Evolutionary conservation across 441 rosid genomes (phyloP).

Genomic region (Gossypium gossypioides): DNA sequence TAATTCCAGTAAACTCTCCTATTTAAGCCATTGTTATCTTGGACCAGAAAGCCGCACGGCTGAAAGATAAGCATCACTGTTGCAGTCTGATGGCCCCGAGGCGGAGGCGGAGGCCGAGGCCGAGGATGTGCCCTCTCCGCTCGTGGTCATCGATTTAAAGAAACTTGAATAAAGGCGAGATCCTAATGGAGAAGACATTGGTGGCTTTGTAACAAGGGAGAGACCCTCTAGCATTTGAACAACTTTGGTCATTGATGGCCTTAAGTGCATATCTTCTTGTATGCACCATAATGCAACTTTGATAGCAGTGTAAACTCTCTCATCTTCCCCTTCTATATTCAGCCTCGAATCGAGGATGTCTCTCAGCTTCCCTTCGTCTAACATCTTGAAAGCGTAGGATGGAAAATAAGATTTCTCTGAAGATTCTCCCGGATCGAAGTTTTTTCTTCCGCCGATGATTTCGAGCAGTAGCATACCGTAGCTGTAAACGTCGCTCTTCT

Average conservation of each 20-base stretch:
- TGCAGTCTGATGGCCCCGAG: slow-evolving; percentile 45
- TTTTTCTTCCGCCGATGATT: slow-evolving; percentile 83
- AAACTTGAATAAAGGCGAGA: slow-evolving; percentile 43
- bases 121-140: slow-evolving; percentile 70
- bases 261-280: slow-evolving; percentile 71
- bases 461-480: slow-evolving; percentile 85
- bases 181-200: slow-evolving; percentile 55
- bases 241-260: slow-evolving; percentile 83
- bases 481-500: slow-evolving; percentile 88
- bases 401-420: slow-evolving; percentile 84
- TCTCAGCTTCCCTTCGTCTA: slow-evolving; percentile 70
- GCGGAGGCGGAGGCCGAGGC: slow-evolving; percentile 29
- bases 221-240: slow-evolving; percentile 97
- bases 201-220: slow-evolving; percentile 51
- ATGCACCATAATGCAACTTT: slow-evolving; percentile 90
- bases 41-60: slow-evolving; percentile 89
- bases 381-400: slow-evolving; percentile 76
- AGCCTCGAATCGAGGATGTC: slow-evolving; percentile 60
- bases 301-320: slow-evolving; percentile 39
- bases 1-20: neutral
- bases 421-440: slow-evolving; percentile 43
- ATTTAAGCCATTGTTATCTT: slow-evolving; percentile 37
- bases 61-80: slow-evolving; percentile 58
- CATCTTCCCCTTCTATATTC: slow-evolving; percentile 33
- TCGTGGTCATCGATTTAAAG: slow-evolving; percentile 28